Percentiles rank a stretch among this genome's conserved stretches.
phyloP scores from a whole-genome alignment of 73 alveolate species.

The Paramecium octaurelia region DNA sequence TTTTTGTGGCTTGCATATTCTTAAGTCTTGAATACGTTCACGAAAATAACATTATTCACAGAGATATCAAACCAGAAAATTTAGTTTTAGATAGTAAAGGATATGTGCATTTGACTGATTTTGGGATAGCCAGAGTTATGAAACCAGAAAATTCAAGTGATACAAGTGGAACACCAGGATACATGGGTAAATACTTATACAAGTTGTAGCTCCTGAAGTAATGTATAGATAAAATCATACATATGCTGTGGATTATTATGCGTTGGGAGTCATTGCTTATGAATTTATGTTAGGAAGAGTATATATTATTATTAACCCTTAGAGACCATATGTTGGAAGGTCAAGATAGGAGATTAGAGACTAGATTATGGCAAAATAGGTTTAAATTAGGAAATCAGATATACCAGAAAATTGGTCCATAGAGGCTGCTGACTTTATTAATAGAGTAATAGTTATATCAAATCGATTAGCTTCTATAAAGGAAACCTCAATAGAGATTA shows the following conservation, averaged over 20 bases:
- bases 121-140: slow-evolving; percentile 94
- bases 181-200: slow-evolving; percentile 69
- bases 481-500: slow-evolving; percentile 80
- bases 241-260: slow-evolving; percentile 82
- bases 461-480: slow-evolving; percentile 58
- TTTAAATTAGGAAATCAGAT: slow-evolving; percentile 76
- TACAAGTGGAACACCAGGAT: slow-evolving; percentile 95
- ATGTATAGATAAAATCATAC: slow-evolving; percentile 87
- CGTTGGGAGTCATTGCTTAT: slow-evolving; percentile 81
- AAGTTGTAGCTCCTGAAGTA: slow-evolving; percentile 81
- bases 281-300: slow-evolving; percentile 83
- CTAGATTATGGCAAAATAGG: slow-evolving; percentile 87
- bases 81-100: slow-evolving; percentile 74
- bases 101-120: slow-evolving; percentile 79
- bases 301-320: background rate
- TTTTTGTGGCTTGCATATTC: slow-evolving; percentile 78
- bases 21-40: slow-evolving; percentile 75
- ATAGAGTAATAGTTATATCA: slow-evolving; percentile 60
- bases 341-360: slow-evolving; percentile 95
- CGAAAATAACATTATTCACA: slow-evolving; percentile 68
- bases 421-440: slow-evolving; percentile 96
- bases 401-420: slow-evolving; percentile 94
- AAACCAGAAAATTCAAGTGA: slow-evolving; percentile 89
- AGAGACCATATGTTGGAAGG: slow-evolving; percentile 94
- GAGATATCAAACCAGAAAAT: slow-evolving; percentile 83